Evolutionary conservation across 1,139 yeast genomes (phyloP).

Genomic region (Kodamaea alishanica): DNA sequence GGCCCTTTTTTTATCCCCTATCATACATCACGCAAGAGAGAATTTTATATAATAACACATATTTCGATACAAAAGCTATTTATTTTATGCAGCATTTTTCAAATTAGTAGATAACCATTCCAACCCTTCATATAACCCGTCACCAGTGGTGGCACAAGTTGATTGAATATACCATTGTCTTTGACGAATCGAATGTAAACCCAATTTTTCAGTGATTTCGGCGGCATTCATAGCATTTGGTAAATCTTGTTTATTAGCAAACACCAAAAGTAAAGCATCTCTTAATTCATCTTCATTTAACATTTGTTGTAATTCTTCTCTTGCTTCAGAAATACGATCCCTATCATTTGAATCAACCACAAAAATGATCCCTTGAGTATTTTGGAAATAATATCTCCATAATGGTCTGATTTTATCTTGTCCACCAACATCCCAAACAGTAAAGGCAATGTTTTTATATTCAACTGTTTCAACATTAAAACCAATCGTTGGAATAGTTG

Average conservation of each 20-base stretch:
- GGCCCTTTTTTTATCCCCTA: neutral
- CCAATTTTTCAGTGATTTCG: slow-evolving; percentile 81
- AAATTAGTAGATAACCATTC: slow-evolving; percentile 87
- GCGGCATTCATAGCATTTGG: slow-evolving; percentile 91
- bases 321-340: slow-evolving; percentile 89
- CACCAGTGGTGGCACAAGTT: slow-evolving; percentile 88
- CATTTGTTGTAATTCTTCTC: slow-evolving; percentile 93
- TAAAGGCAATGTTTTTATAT: slow-evolving; percentile 89
- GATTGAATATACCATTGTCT: slow-evolving; percentile 91
- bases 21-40: neutral
- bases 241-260: slow-evolving; percentile 92
- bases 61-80: neutral
- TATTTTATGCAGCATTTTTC: slow-evolving; percentile 50
- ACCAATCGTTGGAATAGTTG: slow-evolving; percentile 91
- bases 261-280: slow-evolving; percentile 83
- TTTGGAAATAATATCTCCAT: slow-evolving; percentile 95
- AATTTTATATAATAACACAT: neutral
- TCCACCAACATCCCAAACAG: slow-evolving; percentile 98
- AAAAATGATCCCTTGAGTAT: slow-evolving; percentile 90
- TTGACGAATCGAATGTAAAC: slow-evolving; percentile 79
- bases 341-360: slow-evolving; percentile 93
- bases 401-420: slow-evolving; percentile 92
- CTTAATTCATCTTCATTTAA: slow-evolving; percentile 90
- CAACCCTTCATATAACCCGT: slow-evolving; percentile 85
- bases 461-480: slow-evolving; percentile 94